Conservation (phyloP, 2,329 filamentous ascomycete species). For the Talaromyces sp. region DNA sequence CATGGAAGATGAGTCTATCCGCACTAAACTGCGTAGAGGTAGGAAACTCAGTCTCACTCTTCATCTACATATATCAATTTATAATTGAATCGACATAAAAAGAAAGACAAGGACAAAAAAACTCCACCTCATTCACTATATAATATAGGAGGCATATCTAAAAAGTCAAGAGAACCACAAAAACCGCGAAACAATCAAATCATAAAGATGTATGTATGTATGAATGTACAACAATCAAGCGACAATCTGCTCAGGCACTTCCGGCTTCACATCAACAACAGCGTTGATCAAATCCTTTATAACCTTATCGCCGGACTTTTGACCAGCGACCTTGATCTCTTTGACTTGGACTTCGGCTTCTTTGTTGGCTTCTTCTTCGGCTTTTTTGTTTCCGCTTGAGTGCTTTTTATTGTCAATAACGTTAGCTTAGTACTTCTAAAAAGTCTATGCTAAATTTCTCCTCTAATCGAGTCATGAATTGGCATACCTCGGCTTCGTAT, state of each 20-base stretch:
- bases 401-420: constrained; percentile 55
- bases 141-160: neutral
- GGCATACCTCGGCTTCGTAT: constrained; percentile 71
- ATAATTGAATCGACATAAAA: too few relatives aligned
- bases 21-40: too few relatives aligned
- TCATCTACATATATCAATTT: too few relatives aligned
- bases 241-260: constrained; percentile 51
- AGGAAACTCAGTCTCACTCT: too few relatives aligned
- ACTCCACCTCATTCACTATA: neutral
- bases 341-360: constrained; percentile 76
- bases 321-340: constrained; percentile 74
- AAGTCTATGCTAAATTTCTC: neutral
- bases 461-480: too few relatives aligned
- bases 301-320: constrained; percentile 73
- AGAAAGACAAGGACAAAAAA: too few relatives aligned
- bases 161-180: neutral
- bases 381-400: constrained; percentile 80
- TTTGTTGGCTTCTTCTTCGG: constrained; percentile 71
- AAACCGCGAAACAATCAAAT: neutral
- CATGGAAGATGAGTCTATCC: too few relatives aligned
- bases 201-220: constrained; percentile 3
- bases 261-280: constrained; percentile 78
- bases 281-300: constrained; percentile 76
- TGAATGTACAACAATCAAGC: constrained; percentile 13
- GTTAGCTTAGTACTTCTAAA: neutral